phyloP scores from a whole-genome alignment of 306 rosid genomes.

The Cicer yamashitae region DNA sequence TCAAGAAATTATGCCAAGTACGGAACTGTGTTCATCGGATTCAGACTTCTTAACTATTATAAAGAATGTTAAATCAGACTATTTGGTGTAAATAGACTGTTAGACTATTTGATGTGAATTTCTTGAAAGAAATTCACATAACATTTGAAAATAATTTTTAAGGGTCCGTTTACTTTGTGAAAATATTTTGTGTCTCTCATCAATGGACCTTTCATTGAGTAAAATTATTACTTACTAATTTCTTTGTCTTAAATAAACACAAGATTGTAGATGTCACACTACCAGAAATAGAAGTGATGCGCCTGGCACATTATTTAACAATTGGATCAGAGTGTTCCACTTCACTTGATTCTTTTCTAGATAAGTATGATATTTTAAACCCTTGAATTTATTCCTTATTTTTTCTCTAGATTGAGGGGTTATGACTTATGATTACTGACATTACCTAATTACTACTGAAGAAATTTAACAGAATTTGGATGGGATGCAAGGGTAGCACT shows the following conservation, averaged over 20 bases:
- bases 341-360: slow-evolving; percentile 58
- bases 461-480: slow-evolving; percentile 71
- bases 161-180: no score
- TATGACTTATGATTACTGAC: slow-evolving; percentile 44
- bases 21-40: no score
- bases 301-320: slow-evolving; percentile 83
- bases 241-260: slow-evolving; percentile 33
- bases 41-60: no score
- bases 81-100: no score
- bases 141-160: no score
- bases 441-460: slow-evolving; percentile 40
- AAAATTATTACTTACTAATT: slow-evolving; percentile 42
- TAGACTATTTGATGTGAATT: no score
- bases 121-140: no score
- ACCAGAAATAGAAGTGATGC: slow-evolving; percentile 93
- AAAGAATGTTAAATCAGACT: no score
- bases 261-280: slow-evolving; percentile 80
- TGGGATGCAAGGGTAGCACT: slow-evolving; percentile 91
- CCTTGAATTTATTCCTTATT: slow-evolving; percentile 23
- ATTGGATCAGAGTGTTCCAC: slow-evolving; percentile 82
- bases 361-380: slow-evolving; percentile 55
- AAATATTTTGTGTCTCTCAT: no score
- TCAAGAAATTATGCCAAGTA: no score
- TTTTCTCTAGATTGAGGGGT: neutral
- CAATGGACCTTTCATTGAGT: neutral